Conservation (phyloP, 371 early-diverging fungal species). For the Apophysomyces ossiformis region DNA sequence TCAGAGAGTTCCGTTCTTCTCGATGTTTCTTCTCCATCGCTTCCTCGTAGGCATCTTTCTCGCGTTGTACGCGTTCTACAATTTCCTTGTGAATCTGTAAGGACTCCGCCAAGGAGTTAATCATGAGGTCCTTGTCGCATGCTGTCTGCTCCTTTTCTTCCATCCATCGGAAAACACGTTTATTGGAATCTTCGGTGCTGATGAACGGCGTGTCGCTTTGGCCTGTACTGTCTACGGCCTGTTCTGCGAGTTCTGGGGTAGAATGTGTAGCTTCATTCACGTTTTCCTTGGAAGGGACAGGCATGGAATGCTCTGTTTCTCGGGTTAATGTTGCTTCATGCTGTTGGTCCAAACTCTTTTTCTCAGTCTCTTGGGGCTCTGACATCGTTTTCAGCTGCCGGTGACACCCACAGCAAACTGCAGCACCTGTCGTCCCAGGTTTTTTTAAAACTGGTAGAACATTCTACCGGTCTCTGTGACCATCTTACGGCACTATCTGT, state of each 20-base stretch:
- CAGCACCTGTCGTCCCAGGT: no score
- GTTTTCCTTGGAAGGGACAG: neutral
- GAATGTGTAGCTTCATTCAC: neutral
- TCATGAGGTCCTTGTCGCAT: conserved; percentile 4
- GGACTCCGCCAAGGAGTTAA: conserved; percentile 3
- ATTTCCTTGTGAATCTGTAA: conserved; percentile 4
- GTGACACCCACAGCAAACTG: neutral
- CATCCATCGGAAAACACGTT: neutral
- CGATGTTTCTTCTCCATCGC: conserved; percentile 23
- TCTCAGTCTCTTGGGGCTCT: neutral
- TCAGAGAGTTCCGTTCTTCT: conserved; percentile 16
- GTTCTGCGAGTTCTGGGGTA: neutral
- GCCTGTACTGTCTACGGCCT: neutral
- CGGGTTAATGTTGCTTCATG: neutral
- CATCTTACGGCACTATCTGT: no score
- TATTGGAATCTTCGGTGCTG: neutral
- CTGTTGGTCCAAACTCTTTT: neutral
- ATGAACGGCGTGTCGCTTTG: neutral
- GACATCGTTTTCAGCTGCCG: neutral
- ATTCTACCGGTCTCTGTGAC: no score
- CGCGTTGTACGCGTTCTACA: conserved; percentile 19
- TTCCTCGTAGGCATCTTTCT: conserved; percentile 22
- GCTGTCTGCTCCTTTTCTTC: neutral
- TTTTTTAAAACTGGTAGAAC: no score
- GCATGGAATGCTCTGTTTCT: neutral